phyloP scores from a whole-genome alignment of 2,329 filamentous ascomycete species.

The Hirsutella rhossiliensis region DNA sequence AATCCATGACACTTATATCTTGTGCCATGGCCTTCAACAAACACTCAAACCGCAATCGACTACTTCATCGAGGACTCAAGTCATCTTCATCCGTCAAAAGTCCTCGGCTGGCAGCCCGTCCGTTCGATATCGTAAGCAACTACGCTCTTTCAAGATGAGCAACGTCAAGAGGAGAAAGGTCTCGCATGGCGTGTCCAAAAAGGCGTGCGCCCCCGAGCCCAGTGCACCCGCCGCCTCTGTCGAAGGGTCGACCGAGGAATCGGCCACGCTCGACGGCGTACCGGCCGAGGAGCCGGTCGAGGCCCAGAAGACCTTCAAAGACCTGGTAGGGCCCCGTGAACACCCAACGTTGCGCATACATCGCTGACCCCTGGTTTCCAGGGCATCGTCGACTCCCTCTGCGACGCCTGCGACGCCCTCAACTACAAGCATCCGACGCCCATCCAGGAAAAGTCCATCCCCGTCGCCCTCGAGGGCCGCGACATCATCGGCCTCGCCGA shows the following conservation, averaged over 20 bases:
- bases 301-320: conserved; percentile 50
- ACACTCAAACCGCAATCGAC: too few relatives aligned
- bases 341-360: too few relatives aligned
- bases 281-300: conserved; percentile 19
- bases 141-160: conserved; percentile 14
- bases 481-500: conserved; percentile 92
- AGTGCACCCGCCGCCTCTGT: conserved; percentile 4
- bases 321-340: conserved; percentile 33
- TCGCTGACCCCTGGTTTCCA: conserved; percentile 11
- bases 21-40: too few relatives aligned
- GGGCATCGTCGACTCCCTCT: conserved; percentile 78
- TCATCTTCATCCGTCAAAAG: too few relatives aligned
- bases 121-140: background rate
- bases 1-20: too few relatives aligned
- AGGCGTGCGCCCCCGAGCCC: conserved; percentile 3
- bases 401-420: conserved; percentile 73
- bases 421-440: conserved; percentile 80
- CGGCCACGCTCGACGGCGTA: conserved; percentile 20
- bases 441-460: conserved; percentile 80
- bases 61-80: too few relatives aligned
- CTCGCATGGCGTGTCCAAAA: conserved; percentile 15
- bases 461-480: conserved; percentile 62
- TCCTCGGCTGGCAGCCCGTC: too few relatives aligned
- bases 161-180: conserved; percentile 29
- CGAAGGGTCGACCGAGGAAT: conserved; percentile 14